A percentile compares a stretch with the other conserved stretches of the same genome.
Evolutionary conservation across 257 asterid species (phyloP).

Genomic region (Jaltomata sinuosa): DNA sequence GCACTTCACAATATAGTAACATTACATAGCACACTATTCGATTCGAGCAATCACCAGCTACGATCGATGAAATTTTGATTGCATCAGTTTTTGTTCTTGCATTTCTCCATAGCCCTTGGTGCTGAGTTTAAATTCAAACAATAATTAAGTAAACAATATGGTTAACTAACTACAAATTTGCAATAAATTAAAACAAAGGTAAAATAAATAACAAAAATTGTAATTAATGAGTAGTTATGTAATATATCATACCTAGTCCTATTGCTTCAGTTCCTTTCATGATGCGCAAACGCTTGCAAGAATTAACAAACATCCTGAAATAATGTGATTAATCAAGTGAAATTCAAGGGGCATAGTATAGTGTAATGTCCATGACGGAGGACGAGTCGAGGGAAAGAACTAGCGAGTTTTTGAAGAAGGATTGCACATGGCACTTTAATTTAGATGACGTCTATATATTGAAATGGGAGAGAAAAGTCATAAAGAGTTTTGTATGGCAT

Average conservation of each 20-base stretch:
- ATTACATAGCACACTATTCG: neutral
- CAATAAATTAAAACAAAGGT: neutral
- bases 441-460: too few species aligned
- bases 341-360: neutral
- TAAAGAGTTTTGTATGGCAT: neutral
- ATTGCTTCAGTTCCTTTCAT: constrained; percentile 33
- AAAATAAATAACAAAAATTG: neutral
- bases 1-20: neutral
- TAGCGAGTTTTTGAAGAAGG: too few species aligned
- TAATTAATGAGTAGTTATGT: neutral
- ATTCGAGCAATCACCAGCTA: neutral
- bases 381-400: too few species aligned
- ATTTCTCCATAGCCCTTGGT: constrained; percentile 23
- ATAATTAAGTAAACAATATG: neutral
- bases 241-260: constrained; percentile 23
- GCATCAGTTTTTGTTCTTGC: constrained; percentile 19
- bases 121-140: neutral
- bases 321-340: neutral
- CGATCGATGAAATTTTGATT: neutral
- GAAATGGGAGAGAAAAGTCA: neutral
- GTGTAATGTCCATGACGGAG: neutral
- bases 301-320: constrained; percentile 29
- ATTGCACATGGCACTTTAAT: too few species aligned
- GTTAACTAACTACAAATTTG: neutral
- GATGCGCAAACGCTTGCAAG: constrained; percentile 38